Percentiles rank a stretch among this genome's conserved stretches.
Evolutionary conservation across 257 asterid genomes (phyloP).

Genomic region (Plantago ovata): DNA sequence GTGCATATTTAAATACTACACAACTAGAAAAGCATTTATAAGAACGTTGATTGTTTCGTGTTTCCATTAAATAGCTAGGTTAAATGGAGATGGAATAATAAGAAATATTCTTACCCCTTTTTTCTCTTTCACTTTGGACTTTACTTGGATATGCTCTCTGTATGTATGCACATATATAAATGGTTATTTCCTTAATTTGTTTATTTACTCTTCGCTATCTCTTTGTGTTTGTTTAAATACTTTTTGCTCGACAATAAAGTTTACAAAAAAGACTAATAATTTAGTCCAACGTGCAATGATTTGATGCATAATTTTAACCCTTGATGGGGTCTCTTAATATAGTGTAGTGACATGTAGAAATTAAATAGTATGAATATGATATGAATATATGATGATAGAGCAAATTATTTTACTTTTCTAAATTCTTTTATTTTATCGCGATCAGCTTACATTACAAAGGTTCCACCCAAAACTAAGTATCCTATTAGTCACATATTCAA

Average conservation of each 20-base stretch:
- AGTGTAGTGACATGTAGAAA: too few species aligned
- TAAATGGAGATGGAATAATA: constrained; percentile 16
- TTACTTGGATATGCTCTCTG: constrained; percentile 32
- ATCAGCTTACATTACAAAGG: too few species aligned
- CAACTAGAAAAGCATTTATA: not conserved
- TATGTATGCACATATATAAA: constrained; percentile 10
- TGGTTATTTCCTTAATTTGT: too few species aligned
- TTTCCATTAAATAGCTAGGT: constrained; percentile 26
- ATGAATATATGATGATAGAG: too few species aligned
- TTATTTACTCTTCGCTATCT: not conserved
- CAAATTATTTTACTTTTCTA: too few species aligned
- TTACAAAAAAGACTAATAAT: constrained; percentile 1
- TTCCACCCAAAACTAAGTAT: too few species aligned
- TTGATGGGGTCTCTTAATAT: too few species aligned
- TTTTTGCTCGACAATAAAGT: not conserved
- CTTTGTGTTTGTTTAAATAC: not conserved
- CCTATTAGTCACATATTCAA: too few species aligned
- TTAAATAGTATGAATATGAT: too few species aligned
- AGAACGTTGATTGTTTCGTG: constrained; percentile 8
- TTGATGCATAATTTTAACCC: constrained; percentile 7
- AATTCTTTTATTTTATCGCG: too few species aligned
- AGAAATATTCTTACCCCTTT: constrained; percentile 21
- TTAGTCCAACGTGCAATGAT: constrained; percentile 20
- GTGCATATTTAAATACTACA: constrained; percentile 10
- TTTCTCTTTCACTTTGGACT: constrained; percentile 31